Evolutionary conservation across 352 stramenopile genomes (phyloP).

Genomic region (Phytophthora aleatoria): DNA sequence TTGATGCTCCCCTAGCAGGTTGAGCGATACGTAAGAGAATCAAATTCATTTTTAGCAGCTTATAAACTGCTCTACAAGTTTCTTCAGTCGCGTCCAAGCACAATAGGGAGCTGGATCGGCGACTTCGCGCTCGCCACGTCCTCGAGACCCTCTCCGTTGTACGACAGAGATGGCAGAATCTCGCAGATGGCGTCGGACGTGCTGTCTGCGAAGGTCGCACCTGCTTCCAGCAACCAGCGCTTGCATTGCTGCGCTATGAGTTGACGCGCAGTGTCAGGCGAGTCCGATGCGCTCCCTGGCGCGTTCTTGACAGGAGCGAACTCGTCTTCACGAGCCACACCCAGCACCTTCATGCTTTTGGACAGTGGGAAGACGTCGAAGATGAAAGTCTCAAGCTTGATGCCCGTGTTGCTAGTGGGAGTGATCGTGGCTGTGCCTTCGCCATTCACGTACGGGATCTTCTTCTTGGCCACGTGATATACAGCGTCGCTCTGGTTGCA

Average conservation of each 20-base stretch:
- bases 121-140: conserved; percentile 39
- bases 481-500: conserved; percentile 90
- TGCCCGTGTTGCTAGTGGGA: conserved; percentile 90
- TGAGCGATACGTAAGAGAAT: conserved; percentile 33
- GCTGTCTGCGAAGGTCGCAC: conserved; percentile 42
- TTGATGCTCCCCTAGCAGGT: conserved; percentile 32
- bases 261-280: conserved; percentile 72
- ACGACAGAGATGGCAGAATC: conserved; percentile 80
- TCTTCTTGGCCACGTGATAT: conserved; percentile 98
- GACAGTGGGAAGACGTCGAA: conserved; percentile 99
- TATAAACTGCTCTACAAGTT: conserved; percentile 1
- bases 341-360: conserved; percentile 92
- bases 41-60: conserved; percentile 22
- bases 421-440: conserved; percentile 84
- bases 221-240: conserved; percentile 62
- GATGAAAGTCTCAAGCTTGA: conserved; percentile 99
- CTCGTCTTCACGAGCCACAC: conserved; percentile 90
- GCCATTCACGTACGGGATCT: conserved; percentile 94
- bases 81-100: conserved; percentile 26
- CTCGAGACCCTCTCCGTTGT: conserved; percentile 82
- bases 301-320: conserved; percentile 93
- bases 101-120: conserved; percentile 46
- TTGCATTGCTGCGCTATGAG: conserved; percentile 65
- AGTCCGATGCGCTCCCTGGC: conserved; percentile 69
- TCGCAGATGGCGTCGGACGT: conserved; percentile 57